Evolutionary conservation across 2,329 filamentous ascomycete genomes (phyloP).

Genomic region (Trichoderma afroharzianum): DNA sequence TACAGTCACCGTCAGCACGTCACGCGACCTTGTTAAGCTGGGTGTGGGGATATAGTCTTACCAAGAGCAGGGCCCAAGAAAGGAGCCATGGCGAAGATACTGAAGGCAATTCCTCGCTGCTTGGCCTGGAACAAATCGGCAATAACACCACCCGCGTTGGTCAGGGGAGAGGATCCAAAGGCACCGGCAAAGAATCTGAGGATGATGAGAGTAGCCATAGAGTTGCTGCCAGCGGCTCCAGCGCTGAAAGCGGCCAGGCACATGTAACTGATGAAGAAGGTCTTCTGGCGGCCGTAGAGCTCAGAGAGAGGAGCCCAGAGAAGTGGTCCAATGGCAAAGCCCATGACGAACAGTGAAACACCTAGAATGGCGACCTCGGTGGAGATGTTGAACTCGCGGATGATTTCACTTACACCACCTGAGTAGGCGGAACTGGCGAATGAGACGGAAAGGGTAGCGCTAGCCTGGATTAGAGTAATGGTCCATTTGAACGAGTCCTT

Average conservation of each 20-base stretch:
- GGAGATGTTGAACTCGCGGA: constrained; percentile 50
- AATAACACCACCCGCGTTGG: constrained; percentile 60
- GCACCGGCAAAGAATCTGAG: constrained; percentile 65
- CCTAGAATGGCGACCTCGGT: constrained; percentile 56
- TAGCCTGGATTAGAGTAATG: constrained; percentile 59
- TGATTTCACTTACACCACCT: constrained; percentile 52
- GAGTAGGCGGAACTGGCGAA: constrained; percentile 68
- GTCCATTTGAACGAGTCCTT: constrained; percentile 58
- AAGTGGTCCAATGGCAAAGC: constrained; percentile 59
- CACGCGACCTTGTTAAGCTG: neutral
- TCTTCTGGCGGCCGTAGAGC: constrained; percentile 56
- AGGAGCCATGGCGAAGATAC: constrained; percentile 59
- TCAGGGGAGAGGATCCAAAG: constrained; percentile 60
- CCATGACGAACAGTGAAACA: constrained; percentile 61
- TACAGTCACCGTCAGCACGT: constrained; percentile 16
- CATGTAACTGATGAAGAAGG: constrained; percentile 58
- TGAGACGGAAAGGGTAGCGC: constrained; percentile 65
- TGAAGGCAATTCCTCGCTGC: constrained; percentile 55
- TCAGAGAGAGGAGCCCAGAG: constrained; percentile 66
- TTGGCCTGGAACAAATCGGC: constrained; percentile 58
- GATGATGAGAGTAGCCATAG: constrained; percentile 59
- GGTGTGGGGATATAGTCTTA: constrained; percentile 17
- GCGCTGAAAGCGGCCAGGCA: constrained; percentile 60
- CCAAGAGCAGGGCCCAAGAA: constrained; percentile 59
- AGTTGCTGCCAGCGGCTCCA: constrained; percentile 53